phyloP scores from a whole-genome alignment of 208 protist species.

The Crithidia sp. region DNA sequence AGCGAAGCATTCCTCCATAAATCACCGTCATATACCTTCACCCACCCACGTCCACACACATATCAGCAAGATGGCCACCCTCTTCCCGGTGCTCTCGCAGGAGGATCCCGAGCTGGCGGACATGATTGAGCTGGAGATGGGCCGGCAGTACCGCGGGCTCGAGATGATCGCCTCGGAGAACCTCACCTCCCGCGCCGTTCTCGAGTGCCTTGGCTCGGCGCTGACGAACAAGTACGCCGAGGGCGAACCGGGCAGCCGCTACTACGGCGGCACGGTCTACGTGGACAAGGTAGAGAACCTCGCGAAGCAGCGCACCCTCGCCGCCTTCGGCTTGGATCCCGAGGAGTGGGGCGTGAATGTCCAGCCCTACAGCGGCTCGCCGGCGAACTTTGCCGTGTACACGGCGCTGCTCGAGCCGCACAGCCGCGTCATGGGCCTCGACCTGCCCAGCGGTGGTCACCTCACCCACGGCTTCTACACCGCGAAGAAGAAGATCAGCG shows the following conservation, averaged over 20 bases:
- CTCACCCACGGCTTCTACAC: slow-evolving; percentile 99
- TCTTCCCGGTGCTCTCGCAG: slow-evolving; percentile 39
- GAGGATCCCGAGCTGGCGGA: slow-evolving; percentile 84
- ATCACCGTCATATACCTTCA: too few relatives aligned
- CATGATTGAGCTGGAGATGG: slow-evolving; percentile 88
- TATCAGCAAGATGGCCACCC: slow-evolving; percentile 18
- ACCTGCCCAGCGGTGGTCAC: slow-evolving; percentile 90
- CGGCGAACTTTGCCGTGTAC: slow-evolving; percentile 98
- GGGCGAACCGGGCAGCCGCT: slow-evolving; percentile 95
- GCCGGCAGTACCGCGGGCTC: slow-evolving; percentile 84
- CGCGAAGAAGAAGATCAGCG: slow-evolving; percentile 96
- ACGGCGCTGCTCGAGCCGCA: slow-evolving; percentile 96
- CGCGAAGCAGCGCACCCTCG: slow-evolving; percentile 92
- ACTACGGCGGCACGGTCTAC: slow-evolving; percentile 98
- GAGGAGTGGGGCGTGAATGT: slow-evolving; percentile 99
- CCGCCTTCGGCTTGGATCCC: slow-evolving; percentile 94
- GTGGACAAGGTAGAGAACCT: slow-evolving; percentile 98
- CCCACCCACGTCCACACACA: too few relatives aligned
- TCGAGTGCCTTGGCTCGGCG: slow-evolving; percentile 97
- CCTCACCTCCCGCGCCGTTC: slow-evolving; percentile 97
- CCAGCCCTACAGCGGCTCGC: slow-evolving; percentile 98
- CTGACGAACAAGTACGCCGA: slow-evolving; percentile 99
- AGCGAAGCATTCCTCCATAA: too few relatives aligned
- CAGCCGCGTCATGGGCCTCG: slow-evolving; percentile 98
- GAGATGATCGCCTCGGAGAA: slow-evolving; percentile 97